Evolutionary conservation across 2,329 filamentous ascomycete genomes (phyloP).

Genomic region (Pseudogymnoascus sp.): DNA sequence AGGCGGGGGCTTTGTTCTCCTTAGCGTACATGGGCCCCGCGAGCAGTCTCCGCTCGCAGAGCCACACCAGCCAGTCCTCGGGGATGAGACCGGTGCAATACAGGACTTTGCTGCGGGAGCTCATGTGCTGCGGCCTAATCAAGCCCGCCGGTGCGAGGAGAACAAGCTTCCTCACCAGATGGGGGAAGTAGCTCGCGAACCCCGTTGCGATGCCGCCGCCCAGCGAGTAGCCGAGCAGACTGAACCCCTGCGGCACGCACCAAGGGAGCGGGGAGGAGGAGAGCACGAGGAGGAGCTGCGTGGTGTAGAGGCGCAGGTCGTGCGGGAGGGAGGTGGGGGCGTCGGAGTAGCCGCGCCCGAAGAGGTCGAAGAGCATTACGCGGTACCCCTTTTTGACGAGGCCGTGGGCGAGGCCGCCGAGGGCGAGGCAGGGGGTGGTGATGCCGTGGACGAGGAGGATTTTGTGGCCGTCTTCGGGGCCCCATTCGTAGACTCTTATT

Average conservation of each 20-base stretch:
- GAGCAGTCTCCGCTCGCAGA: slow-evolving; percentile 11
- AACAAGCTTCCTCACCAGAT: slow-evolving; percentile 59
- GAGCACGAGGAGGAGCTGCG: slow-evolving; percentile 57
- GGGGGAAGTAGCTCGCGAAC: slow-evolving; percentile 61
- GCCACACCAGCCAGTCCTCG: slow-evolving; percentile 32
- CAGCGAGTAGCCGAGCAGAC: slow-evolving; percentile 69
- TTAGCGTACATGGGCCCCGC: slow-evolving; percentile 2
- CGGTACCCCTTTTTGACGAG: slow-evolving; percentile 59
- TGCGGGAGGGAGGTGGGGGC: slow-evolving; percentile 51
- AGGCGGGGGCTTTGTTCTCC: background rate
- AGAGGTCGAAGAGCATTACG: slow-evolving; percentile 74
- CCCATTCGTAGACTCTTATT: slow-evolving; percentile 72
- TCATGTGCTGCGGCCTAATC: slow-evolving; percentile 49
- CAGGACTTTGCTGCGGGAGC: slow-evolving; percentile 38
- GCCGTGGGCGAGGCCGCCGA: slow-evolving; percentile 56
- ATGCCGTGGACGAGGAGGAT: slow-evolving; percentile 75
- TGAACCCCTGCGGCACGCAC: slow-evolving; percentile 48
- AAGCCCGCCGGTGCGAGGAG: slow-evolving; percentile 74
- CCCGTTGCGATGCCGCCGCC: slow-evolving; percentile 65
- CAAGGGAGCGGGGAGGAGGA: slow-evolving; percentile 52
- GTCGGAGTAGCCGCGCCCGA: slow-evolving; percentile 71
- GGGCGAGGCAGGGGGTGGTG: slow-evolving; percentile 63
- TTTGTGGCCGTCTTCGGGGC: slow-evolving; percentile 60
- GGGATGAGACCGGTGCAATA: slow-evolving; percentile 49
- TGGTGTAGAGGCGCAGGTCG: slow-evolving; percentile 54